These are phyloP conservation scores for Pontederia paniculata DNA, from an alignment of 176 grass and related monocot species.

Conservation along the genomic window DNA sequence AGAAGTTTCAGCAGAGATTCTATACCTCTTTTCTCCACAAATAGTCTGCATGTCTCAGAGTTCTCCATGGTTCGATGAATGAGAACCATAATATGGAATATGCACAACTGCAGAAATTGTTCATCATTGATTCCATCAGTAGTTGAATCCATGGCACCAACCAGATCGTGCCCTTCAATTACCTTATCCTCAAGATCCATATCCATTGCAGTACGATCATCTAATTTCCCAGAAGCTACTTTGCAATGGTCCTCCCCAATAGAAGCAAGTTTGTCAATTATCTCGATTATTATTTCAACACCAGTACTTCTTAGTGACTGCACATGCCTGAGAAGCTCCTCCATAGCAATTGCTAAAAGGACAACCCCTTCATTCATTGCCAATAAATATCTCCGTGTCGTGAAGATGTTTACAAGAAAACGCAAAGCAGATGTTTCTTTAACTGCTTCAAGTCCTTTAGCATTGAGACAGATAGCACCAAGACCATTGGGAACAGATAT, in stretches of 20 bases:
- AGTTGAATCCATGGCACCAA: conserved; percentile 52
- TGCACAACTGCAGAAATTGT: conserved; percentile 83
- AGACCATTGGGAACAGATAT: conserved; percentile 92
- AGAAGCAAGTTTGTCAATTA: conserved; percentile 70
- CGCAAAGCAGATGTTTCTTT: conserved; percentile 62
- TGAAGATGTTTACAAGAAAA: conserved; percentile 79
- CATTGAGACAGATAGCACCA: conserved; percentile 93
- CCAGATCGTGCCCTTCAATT: conserved; percentile 54
- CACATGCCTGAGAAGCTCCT: conserved; percentile 93
- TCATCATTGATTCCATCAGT: conserved; percentile 53
- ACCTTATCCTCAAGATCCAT: conserved; percentile 61
- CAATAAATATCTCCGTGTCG: conserved; percentile 81
- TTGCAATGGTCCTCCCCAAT: conserved; percentile 33
- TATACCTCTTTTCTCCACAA: conserved; percentile 89
- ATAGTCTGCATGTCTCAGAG: conserved; percentile 90
- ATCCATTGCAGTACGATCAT: conserved; percentile 80
- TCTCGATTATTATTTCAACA: conserved; percentile 95
- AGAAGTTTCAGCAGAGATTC: conserved; percentile 72
- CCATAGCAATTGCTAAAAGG: conserved; percentile 86
- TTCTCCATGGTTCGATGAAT: conserved; percentile 98
- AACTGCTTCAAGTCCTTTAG: conserved; percentile 73
- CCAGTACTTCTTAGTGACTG: conserved; percentile 80
- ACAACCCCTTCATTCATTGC: conserved; percentile 97
- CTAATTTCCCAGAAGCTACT: conserved; percentile 35
- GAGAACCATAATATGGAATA: conserved; percentile 96